Conservation (phyloP, 192 early-diverging fungal genomes). For the Ambispora gerdemannii region DNA sequence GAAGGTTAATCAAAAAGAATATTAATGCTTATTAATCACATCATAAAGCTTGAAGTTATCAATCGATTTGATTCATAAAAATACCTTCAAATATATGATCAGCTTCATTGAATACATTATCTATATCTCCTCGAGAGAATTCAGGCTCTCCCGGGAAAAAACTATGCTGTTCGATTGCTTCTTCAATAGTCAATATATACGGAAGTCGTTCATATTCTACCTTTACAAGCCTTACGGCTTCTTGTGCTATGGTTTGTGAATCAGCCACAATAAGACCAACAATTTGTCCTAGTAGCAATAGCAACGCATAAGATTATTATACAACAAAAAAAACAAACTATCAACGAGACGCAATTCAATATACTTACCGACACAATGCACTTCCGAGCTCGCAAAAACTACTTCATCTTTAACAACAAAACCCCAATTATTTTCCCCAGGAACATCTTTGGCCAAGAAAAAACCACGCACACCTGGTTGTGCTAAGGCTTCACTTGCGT, state of each 20-base stretch:
- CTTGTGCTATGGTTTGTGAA: conserved; percentile 57
- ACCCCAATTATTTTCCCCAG: conserved; percentile 56
- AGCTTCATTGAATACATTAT: conserved; percentile 46
- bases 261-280: conserved; percentile 78
- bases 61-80: too few species aligned
- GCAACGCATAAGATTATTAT: not conserved
- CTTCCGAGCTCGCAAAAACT: conserved; percentile 69
- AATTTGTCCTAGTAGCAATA: conserved; percentile 69
- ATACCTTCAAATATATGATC: conserved; percentile 56
- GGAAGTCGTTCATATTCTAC: conserved; percentile 71
- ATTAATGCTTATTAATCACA: not conserved
- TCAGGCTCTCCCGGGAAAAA: conserved; percentile 54
- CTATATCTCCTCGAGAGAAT: conserved; percentile 65
- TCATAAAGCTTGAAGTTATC: not conserved
- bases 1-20: not conserved
- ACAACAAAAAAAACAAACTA: not conserved
- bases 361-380: conserved; percentile 55
- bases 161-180: conserved; percentile 65
- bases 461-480: conserved; percentile 65
- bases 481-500: conserved; percentile 57
- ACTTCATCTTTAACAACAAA: conserved; percentile 72
- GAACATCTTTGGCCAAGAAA: conserved; percentile 66
- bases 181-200: conserved; percentile 71
- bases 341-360: not conserved
- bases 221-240: conserved; percentile 65